phyloP scores from a whole-genome alignment of 169 alveolate species.

The Cryptosporidium baileyi region DNA sequence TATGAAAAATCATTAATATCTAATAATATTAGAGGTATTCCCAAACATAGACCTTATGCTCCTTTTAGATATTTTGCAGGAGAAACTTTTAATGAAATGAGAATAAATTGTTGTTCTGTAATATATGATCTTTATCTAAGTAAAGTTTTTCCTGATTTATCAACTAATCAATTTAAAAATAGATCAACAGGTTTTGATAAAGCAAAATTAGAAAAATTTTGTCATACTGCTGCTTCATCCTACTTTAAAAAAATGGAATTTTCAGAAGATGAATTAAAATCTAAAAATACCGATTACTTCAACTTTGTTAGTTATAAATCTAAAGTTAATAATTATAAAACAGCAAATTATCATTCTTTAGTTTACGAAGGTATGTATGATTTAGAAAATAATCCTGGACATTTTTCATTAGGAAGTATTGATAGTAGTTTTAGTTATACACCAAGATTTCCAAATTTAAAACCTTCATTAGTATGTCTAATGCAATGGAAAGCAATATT shows the following conservation, averaged over 20 bases:
- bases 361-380: slow-evolving; percentile 24
- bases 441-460: slow-evolving; percentile 50
- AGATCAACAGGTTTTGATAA: slow-evolving; percentile 2
- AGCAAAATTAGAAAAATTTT: slow-evolving; percentile 22
- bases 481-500: slow-evolving; percentile 56
- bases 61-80: slow-evolving; percentile 69
- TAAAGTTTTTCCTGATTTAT: slow-evolving; percentile 36
- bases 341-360: slow-evolving; percentile 2
- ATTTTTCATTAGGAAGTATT: slow-evolving; percentile 51
- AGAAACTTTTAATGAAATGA: slow-evolving; percentile 57
- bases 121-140: slow-evolving; percentile 42
- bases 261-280: neutral
- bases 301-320: slow-evolving; percentile 33
- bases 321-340: slow-evolving; percentile 47
- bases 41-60: slow-evolving; percentile 32
- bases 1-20: neutral
- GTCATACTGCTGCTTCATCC: slow-evolving; percentile 26
- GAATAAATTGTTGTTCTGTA: slow-evolving; percentile 55
- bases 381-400: slow-evolving; percentile 36
- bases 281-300: slow-evolving; percentile 24
- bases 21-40: neutral
- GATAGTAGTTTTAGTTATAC: slow-evolving; percentile 29
- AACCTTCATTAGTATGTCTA: slow-evolving; percentile 37
- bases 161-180: slow-evolving; percentile 2
- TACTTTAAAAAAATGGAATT: slow-evolving; percentile 29